phyloP scores from a whole-genome alignment of 139 green algal genomes.

The Nannochloris sp. region DNA sequence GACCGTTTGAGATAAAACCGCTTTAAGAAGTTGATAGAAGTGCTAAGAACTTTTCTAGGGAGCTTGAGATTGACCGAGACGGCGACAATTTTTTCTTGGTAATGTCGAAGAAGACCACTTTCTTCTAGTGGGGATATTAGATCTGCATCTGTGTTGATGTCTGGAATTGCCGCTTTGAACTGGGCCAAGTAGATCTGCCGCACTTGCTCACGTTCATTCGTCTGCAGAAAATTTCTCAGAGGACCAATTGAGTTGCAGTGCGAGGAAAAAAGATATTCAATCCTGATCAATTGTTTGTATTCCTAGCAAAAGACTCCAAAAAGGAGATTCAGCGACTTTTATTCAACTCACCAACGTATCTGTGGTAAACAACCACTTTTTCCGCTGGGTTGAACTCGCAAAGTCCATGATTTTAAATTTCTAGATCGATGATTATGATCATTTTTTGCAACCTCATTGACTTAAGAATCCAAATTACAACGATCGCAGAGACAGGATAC shows the following conservation, averaged over 20 bases:
- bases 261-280: no score
- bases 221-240: no score
- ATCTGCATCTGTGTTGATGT: no score
- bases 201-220: neutral
- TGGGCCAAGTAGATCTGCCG: neutral
- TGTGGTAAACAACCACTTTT: conserved; percentile 28
- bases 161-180: neutral
- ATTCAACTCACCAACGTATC: conserved; percentile 18
- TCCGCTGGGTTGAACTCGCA: conserved; percentile 22
- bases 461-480: no score
- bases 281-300: neutral
- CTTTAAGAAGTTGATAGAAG: conserved; percentile 62
- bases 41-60: conserved; percentile 49
- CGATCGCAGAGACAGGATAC: no score
- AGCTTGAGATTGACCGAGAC: neutral
- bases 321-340: neutral
- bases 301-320: neutral
- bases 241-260: no score
- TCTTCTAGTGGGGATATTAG: conserved; percentile 4
- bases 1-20: conserved; percentile 59
- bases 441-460: no score
- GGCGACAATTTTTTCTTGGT: neutral
- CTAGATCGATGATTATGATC: no score
- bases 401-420: conserved; percentile 43
- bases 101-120: neutral